Evolutionary conservation across 2,329 filamentous ascomycete genomes (phyloP).

Genomic region (Aspergillus jensenii): DNA sequence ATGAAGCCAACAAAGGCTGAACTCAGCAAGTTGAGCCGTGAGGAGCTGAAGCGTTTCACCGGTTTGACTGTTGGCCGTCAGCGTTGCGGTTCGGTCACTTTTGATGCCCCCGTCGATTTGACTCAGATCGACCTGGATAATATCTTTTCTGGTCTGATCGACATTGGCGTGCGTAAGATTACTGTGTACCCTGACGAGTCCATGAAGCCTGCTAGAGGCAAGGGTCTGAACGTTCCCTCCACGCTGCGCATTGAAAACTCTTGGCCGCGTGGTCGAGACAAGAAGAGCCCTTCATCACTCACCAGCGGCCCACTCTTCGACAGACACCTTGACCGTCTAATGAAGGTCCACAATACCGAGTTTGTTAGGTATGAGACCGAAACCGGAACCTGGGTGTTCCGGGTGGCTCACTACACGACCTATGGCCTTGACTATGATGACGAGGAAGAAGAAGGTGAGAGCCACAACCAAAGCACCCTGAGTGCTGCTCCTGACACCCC

Average conservation of each 20-base stretch:
- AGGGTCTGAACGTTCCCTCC: constrained; percentile 88
- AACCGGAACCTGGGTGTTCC: constrained; percentile 86
- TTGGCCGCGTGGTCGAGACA: constrained; percentile 74
- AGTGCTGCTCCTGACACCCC: constrained; percentile 52
- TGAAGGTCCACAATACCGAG: constrained; percentile 73
- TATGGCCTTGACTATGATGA: constrained; percentile 86
- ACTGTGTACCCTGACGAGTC: constrained; percentile 79
- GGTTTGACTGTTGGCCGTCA: constrained; percentile 80
- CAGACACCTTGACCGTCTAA: constrained; percentile 79
- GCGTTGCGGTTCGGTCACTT: constrained; percentile 77
- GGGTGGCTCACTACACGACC: constrained; percentile 93
- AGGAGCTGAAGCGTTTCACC: constrained; percentile 71
- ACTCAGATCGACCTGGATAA: constrained; percentile 75
- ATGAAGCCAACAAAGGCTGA: constrained; percentile 75
- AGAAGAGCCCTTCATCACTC: constrained; percentile 55
- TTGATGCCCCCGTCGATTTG: constrained; percentile 80
- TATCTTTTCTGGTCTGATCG: constrained; percentile 74
- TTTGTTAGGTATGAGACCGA: constrained; percentile 78
- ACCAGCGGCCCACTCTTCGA: constrained; percentile 66
- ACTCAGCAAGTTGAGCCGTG: constrained; percentile 74
- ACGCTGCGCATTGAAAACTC: constrained; percentile 87
- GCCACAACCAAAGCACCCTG: constrained; percentile 52
- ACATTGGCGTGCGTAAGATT: constrained; percentile 72
- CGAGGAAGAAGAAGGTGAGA: constrained; percentile 61
- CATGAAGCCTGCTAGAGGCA: constrained; percentile 79